Evolutionary conservation across 192 early-diverging fungal species (phyloP).

Genomic region (Backusella morwellensis): DNA sequence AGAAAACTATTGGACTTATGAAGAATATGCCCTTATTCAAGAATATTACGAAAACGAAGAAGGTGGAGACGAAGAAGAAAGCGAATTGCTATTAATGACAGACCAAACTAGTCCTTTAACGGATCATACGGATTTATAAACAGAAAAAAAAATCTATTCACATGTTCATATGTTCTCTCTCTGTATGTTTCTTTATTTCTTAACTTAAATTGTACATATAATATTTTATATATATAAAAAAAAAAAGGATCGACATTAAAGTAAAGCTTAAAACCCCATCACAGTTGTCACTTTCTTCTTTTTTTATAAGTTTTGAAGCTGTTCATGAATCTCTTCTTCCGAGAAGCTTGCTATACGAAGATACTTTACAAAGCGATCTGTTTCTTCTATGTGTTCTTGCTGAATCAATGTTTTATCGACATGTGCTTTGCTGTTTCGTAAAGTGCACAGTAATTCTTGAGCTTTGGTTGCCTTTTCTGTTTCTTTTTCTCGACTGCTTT

Average conservation of each 20-base stretch:
- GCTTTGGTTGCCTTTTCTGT: not conserved
- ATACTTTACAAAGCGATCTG: not conserved
- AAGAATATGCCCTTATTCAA: conserved; percentile 16
- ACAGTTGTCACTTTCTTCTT: not conserved
- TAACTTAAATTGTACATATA: conserved; percentile 6
- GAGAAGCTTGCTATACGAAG: not conserved
- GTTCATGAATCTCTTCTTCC: not conserved
- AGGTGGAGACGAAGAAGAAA: conserved; percentile 11
- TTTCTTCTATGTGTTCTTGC: not conserved
- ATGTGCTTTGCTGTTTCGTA: not conserved
- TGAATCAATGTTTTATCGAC: not conserved
- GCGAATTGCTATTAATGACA: not conserved
- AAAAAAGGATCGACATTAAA: not conserved
- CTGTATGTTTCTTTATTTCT: not conserved
- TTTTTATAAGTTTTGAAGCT: not conserved
- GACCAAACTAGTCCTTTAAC: not conserved
- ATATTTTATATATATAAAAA: not conserved
- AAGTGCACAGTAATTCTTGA: not conserved
- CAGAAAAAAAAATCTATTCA: not conserved
- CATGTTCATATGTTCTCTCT: not conserved
- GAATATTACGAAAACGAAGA: conserved; percentile 21
- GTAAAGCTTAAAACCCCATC: not conserved
- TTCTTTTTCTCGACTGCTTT: not conserved
- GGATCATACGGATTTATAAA: not conserved
- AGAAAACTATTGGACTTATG: conserved; percentile 14